Evolutionary conservation across 2,329 filamentous ascomycete species (phyloP), one percentile per base, ranked within the genome.

Genomic region (Ophiostoma sp.): DNA sequence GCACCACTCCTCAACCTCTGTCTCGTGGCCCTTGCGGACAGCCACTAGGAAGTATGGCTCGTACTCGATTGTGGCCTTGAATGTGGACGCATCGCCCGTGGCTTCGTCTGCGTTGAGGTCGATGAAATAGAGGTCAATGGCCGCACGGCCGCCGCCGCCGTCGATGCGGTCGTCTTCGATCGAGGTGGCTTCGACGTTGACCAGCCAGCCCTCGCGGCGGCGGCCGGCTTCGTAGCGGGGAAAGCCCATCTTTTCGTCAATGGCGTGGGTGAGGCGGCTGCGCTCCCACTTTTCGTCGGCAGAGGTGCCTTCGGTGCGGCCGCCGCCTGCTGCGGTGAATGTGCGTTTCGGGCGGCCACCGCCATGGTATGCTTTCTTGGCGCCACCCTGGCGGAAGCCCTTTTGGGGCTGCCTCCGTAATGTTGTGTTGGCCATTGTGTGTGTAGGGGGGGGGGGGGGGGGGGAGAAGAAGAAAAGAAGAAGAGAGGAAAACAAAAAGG

Each of bases 241-340:
- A 79, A 99, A 99, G 69, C 95, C 96, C 89, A 98, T 95, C 73
- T 87, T 86, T 82, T 98, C 95, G 82, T 99, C 96, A 78, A 99
- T 97, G 76, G 85, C 87, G 80, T 97, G 88, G 41, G 93, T 93
- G 68, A 97, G 86, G 70, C 89, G 88, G 66, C 89, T 90, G 52
- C 93, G 89, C 81, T 99, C 94, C 81, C 92, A 88, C 79, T 93
- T 96, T 80, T 99, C 95, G 83, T 97, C 93, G 76, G 92, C 89
- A 8, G 94, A 96, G 0, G 93, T 98, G 68, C 87, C 90, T 83
- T 99, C 96, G 69, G 88, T 89, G 70, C 90, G 87, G 62, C 90
- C 85, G 67, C 91, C 82, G 35, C 89, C 87, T 8, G 90, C 89
- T 71, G 94, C 89, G 74, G 94, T 89, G 74, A 98, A 91, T 4